Percentiles rank a stretch among this genome's conserved stretches.
phyloP scores from a whole-genome alignment of 2,329 filamentous ascomycete species.

The Sporothrix schenckii region DNA sequence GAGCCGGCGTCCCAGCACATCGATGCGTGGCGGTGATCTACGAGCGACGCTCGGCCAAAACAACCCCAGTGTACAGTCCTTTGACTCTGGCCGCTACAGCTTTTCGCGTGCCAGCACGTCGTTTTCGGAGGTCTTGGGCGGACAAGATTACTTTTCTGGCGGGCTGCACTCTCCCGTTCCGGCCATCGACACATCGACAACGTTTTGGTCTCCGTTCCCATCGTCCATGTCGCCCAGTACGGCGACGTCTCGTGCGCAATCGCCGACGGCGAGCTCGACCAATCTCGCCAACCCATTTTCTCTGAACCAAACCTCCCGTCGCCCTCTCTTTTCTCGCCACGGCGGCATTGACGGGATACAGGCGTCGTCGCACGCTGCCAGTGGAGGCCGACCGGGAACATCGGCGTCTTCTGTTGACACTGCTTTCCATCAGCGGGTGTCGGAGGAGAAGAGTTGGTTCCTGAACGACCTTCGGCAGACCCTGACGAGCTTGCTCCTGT shows the following conservation, averaged over 20 bases:
- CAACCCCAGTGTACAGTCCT: conserved; percentile 69
- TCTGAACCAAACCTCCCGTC: conserved; percentile 45
- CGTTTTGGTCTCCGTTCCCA: conserved; percentile 89
- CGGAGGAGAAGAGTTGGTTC: conserved; percentile 76
- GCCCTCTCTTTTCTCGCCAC: conserved; percentile 48
- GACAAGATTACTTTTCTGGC: conserved; percentile 68
- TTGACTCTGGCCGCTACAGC: conserved; percentile 68
- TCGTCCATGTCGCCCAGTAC: conserved; percentile 65
- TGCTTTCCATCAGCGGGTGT: conserved; percentile 61
- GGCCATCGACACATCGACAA: conserved; percentile 73
- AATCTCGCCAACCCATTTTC: conserved; percentile 58
- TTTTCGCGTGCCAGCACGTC: conserved; percentile 59
- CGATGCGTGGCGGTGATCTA: conserved; percentile 54
- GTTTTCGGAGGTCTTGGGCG: conserved; percentile 68
- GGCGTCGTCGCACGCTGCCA: conserved; percentile 48
- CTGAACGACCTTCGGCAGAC: conserved; percentile 75
- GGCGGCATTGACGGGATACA: conserved; percentile 32
- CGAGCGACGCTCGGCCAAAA: conserved; percentile 58
- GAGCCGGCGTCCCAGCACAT: conserved; percentile 52
- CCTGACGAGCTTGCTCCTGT: conserved; percentile 80
- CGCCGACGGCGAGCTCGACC: conserved; percentile 63
- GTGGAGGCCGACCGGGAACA: conserved; percentile 61
- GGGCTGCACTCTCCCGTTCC: conserved; percentile 67
- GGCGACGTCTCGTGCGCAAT: conserved; percentile 61
- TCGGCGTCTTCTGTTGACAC: conserved; percentile 70